A percentile compares a stretch with the other conserved stretches of the same genome.
These are phyloP conservation scores for Apophysomyces elegans DNA, from an alignment of 371 early-diverging fungal genomes.

Conservation along the genomic window DNA sequence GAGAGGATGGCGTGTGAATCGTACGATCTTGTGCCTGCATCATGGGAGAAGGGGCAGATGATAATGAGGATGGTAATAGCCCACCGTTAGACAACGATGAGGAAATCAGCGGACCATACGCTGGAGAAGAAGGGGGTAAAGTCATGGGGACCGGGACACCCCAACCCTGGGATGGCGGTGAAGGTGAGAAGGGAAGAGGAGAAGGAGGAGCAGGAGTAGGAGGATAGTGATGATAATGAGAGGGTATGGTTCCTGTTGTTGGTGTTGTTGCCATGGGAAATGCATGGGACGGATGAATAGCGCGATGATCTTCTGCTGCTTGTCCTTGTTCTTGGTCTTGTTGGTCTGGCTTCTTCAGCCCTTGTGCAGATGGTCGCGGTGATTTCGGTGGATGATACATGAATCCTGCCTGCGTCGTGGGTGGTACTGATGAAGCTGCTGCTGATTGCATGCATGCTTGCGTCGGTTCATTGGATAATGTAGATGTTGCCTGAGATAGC, in stretches of 20 bases:
- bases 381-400: slow-evolving; percentile 28
- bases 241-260: slow-evolving; percentile 14
- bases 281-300: too few species aligned
- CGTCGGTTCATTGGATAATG: neutral
- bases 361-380: slow-evolving; percentile 15
- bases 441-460: neutral
- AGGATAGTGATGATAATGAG: neutral
- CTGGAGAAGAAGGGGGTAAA: slow-evolving; percentile 19
- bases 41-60: slow-evolving; percentile 23
- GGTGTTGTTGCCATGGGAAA: neutral
- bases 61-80: neutral
- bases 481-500: neutral
- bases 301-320: too few species aligned
- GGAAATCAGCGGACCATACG: slow-evolving; percentile 13
- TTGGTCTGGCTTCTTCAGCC: slow-evolving; percentile 10
- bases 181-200: neutral
- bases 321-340: neutral
- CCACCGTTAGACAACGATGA: neutral
- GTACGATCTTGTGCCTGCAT: slow-evolving; percentile 12
- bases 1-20: slow-evolving; percentile 12
- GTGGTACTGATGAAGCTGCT: neutral
- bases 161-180: neutral
- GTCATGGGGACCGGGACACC: neutral
- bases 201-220: neutral
- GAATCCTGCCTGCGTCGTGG: neutral